Conservation (phyloP, 1,139 yeast genomes). For the Candida mesenterica region DNA sequence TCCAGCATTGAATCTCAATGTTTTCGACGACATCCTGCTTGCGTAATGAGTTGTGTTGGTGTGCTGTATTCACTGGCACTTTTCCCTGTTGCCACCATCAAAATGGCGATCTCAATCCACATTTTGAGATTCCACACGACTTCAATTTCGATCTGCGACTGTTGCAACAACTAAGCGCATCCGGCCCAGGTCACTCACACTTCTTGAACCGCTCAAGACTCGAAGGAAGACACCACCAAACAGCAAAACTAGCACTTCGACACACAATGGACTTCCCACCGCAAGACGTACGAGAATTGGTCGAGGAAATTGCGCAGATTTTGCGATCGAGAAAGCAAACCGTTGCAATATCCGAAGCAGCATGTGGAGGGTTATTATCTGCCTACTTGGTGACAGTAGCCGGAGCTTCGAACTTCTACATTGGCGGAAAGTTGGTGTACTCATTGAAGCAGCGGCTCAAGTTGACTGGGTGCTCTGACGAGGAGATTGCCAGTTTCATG, state of each 20-base stretch:
- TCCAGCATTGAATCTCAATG: constrained; percentile 78
- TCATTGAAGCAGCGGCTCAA: constrained; percentile 72
- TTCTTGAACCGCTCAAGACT: too few species aligned
- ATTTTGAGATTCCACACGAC: not conserved
- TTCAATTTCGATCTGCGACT: too few species aligned
- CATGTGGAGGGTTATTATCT: constrained; percentile 84
- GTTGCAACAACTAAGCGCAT: too few species aligned
- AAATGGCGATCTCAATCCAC: not conserved
- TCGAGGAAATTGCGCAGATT: constrained; percentile 54
- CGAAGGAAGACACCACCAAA: too few species aligned
- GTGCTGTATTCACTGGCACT: not conserved
- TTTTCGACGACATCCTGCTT: constrained; percentile 12
- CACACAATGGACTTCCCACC: constrained; percentile 65
- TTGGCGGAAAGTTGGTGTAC: constrained; percentile 81
- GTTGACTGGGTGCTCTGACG: constrained; percentile 73
- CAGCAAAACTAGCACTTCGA: too few species aligned
- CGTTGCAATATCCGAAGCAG: constrained; percentile 79
- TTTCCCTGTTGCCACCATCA: constrained; percentile 1
- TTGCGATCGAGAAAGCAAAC: constrained; percentile 57
- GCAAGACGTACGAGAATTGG: constrained; percentile 46
- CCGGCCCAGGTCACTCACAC: too few species aligned
- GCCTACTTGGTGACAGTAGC: constrained; percentile 80
- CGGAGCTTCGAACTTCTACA: constrained; percentile 80
- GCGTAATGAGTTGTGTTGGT: not conserved
- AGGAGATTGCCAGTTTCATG: constrained; percentile 67